Evolutionary conservation across 257 asterid species (phyloP).

Genomic region (Fraxinus excelsior): DNA sequence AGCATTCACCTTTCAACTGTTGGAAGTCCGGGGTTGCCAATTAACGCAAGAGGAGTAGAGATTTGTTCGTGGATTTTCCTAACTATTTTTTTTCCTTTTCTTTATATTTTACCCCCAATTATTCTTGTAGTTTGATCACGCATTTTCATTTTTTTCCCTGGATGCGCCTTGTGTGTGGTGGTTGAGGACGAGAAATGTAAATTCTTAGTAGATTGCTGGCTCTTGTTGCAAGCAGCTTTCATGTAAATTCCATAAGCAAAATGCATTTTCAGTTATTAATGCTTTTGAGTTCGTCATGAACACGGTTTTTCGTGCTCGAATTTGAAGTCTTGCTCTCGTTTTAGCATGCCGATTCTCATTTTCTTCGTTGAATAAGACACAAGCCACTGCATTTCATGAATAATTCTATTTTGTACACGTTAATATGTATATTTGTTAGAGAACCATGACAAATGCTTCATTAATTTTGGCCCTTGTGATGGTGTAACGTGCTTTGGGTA

Average conservation of each 20-base stretch:
- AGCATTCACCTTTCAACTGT: slow-evolving; percentile 26
- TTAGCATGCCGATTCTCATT: neutral
- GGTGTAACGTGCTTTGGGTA: no score
- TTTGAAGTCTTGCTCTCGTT: neutral
- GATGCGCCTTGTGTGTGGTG: neutral
- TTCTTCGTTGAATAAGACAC: neutral
- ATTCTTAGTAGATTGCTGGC: slow-evolving; percentile 17
- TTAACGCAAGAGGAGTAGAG: slow-evolving; percentile 30
- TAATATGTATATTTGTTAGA: no score
- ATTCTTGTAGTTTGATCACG: slow-evolving; percentile 1
- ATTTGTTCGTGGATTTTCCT: slow-evolving; percentile 35
- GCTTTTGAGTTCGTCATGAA: neutral
- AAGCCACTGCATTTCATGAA: neutral
- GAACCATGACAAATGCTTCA: no score
- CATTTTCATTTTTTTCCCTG: slow-evolving; percentile 1
- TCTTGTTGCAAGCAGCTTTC: slow-evolving; percentile 6
- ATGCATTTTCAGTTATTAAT: slow-evolving; percentile 14
- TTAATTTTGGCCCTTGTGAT: no score
- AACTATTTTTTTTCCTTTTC: slow-evolving; percentile 7
- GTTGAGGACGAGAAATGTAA: slow-evolving; percentile 22
- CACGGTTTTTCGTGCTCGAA: neutral
- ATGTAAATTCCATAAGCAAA: slow-evolving; percentile 17
- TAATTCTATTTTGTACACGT: neutral
- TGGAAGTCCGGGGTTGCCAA: slow-evolving; percentile 28
- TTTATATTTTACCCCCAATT: neutral